phyloP scores from a whole-genome alignment of 495 filamentous ascomycete genomes.

The Tuber umbilicatum region DNA sequence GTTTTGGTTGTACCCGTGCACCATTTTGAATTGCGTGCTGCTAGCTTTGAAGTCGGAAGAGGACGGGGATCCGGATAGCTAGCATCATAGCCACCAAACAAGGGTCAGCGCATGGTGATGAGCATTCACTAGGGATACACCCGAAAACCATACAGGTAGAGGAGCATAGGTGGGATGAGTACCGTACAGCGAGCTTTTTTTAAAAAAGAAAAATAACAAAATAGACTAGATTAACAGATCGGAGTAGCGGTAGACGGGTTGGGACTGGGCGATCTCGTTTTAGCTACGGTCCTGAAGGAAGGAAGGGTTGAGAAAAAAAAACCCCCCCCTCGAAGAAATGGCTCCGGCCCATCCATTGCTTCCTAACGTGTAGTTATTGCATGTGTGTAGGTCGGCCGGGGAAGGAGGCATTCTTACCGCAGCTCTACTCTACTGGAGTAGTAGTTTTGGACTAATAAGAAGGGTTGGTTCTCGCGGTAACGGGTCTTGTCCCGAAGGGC shows the following conservation, averaged over 20 bases:
- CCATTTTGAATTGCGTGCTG: not conserved
- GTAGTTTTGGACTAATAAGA: not conserved
- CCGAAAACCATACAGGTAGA: not conserved
- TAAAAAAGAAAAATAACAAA: not conserved
- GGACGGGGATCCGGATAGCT: not conserved
- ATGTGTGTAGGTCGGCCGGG: not conserved
- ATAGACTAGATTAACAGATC: not conserved
- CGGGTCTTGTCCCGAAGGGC: conserved; percentile 20
- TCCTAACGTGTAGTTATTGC: not conserved
- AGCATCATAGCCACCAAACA: not conserved
- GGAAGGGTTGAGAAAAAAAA: not conserved
- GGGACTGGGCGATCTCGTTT: not conserved
- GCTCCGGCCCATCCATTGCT: not conserved
- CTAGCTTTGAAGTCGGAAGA: not conserved
- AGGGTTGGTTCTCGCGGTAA: conserved; percentile 6
- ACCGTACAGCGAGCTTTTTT: not conserved
- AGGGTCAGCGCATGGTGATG: not conserved
- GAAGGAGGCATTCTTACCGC: not conserved
- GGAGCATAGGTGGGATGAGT: not conserved
- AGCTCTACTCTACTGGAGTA: not conserved
- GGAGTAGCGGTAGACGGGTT: not conserved
- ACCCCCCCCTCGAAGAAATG: not conserved
- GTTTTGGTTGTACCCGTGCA: not conserved
- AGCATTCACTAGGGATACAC: not conserved
- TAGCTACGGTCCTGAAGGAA: not conserved